phyloP scores from a whole-genome alignment of 257 asterid genomes.

The Dorcoceras hygrometricum region DNA sequence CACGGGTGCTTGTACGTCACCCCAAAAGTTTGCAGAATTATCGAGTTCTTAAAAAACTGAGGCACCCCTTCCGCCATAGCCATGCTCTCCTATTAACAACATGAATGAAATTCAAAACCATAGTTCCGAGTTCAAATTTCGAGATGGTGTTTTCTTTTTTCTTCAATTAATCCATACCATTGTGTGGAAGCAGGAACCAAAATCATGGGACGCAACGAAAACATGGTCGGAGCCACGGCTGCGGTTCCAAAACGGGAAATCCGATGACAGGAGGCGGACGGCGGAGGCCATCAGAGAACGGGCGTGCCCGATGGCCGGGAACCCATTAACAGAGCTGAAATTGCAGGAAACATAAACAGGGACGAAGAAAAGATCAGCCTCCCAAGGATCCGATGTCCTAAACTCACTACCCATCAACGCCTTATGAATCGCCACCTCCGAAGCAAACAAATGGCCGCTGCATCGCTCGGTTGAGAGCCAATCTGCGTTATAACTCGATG shows the following conservation, averaged over 20 bases:
- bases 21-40: conserved; percentile 84
- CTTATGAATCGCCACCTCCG: conserved; percentile 83
- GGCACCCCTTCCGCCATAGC: conserved; percentile 71
- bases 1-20: conserved; percentile 74
- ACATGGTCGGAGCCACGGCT: conserved; percentile 74
- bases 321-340: conserved; percentile 84
- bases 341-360: conserved; percentile 90
- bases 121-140: background rate
- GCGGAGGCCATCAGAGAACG: conserved; percentile 59
- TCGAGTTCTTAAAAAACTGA: conserved; percentile 48
- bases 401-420: conserved; percentile 46
- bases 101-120: background rate
- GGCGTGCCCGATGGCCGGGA: conserved; percentile 92
- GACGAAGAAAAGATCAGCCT: conserved; percentile 84
- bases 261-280: conserved; percentile 39
- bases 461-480: conserved; percentile 72
- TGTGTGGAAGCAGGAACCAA: conserved; percentile 72
- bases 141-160: too few species aligned
- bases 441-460: conserved; percentile 66
- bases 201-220: conserved; percentile 71
- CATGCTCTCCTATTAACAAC: conserved; percentile 51
- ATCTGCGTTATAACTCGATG: conserved; percentile 54
- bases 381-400: conserved; percentile 52
- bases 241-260: conserved; percentile 81
- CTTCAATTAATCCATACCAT: conserved; percentile 30